Conservation (phyloP, 768 basidiomycete species). For the Rhodosporidiobolus odoratus region DNA sequence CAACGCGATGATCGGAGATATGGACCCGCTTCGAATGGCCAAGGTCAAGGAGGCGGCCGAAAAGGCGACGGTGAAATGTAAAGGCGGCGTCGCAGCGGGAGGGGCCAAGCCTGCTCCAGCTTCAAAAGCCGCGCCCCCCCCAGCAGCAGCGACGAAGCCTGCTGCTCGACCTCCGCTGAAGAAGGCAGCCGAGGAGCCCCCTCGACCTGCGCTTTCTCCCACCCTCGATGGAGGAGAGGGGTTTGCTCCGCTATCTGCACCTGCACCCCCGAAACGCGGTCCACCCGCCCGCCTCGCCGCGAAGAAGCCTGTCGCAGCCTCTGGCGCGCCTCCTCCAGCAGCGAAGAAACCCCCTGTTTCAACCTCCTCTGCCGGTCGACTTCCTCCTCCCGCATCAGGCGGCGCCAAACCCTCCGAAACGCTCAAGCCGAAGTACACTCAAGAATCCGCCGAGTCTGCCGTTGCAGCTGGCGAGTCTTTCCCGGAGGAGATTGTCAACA, state of each 20-base stretch:
- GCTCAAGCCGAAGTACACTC: conserved; percentile 82
- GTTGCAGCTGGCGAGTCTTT: conserved; percentile 59
- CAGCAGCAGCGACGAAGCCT: conserved; percentile 41
- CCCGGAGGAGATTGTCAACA: conserved; percentile 63
- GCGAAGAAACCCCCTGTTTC: conserved; percentile 33
- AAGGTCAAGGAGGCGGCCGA: conserved; percentile 94
- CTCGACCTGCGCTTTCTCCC: background rate
- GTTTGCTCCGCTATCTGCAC: background rate
- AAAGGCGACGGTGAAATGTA: conserved; percentile 85
- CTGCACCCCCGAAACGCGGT: conserved; percentile 1
- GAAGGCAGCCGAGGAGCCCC: background rate
- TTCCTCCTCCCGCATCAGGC: background rate
- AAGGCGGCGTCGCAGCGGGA: conserved; percentile 47
- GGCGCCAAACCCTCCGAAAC: conserved; percentile 58
- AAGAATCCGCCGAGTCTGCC: conserved; percentile 83
- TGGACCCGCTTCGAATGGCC: conserved; percentile 77
- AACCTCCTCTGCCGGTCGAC: conserved; percentile 23
- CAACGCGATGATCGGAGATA: conserved; percentile 73
- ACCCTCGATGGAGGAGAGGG: background rate
- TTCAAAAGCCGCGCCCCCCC: conserved; percentile 43
- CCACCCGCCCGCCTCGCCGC: conserved; percentile 41
- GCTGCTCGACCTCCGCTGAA: background rate
- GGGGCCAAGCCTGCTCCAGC: conserved; percentile 50
- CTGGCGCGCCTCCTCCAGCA: conserved; percentile 38
- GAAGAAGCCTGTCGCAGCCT: conserved; percentile 55